Evolutionary conservation across 2,329 filamentous ascomycete genomes (phyloP).

Genomic region (Laburnicola sp.): DNA sequence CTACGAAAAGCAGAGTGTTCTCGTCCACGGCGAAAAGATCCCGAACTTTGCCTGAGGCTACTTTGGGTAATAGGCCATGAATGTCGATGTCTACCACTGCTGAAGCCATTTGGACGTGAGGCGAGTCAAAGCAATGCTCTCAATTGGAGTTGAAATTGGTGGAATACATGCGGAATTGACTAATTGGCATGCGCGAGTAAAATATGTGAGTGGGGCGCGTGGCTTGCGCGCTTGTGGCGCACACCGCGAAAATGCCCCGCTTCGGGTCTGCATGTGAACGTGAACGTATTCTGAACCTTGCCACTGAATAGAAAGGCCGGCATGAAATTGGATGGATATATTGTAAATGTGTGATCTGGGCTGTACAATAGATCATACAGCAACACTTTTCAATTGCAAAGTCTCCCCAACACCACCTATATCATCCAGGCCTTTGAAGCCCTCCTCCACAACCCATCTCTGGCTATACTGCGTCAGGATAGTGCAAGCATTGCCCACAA

Average conservation of each 20-base stretch:
- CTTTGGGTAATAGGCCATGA: conserved; percentile 45
- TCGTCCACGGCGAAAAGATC: conserved; percentile 76
- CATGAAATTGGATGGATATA: not conserved
- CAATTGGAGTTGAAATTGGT: not conserved
- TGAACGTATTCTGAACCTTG: too few relatives aligned
- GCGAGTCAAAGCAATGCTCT: not conserved
- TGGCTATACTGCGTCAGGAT: conserved; percentile 66
- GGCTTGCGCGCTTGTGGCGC: too few relatives aligned
- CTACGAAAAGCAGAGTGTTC: conserved; percentile 75
- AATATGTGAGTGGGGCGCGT: not conserved
- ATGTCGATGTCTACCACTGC: conserved; percentile 38
- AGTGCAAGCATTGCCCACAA: conserved; percentile 82
- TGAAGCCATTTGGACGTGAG: conserved; percentile 29
- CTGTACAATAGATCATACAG: not conserved
- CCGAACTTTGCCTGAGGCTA: conserved; percentile 74
- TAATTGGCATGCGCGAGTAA: not conserved
- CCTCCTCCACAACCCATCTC: conserved; percentile 85
- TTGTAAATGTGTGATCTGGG: not conserved
- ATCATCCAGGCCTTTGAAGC: conserved; percentile 72
- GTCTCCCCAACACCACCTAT: conserved; percentile 14
- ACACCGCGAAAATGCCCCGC: not conserved
- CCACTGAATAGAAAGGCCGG: not conserved
- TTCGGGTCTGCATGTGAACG: too few relatives aligned
- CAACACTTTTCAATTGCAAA: not conserved
- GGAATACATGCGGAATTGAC: not conserved